Percentiles rank a stretch among this genome's conserved stretches.
phyloP scores from a whole-genome alignment of 1,139 yeast species.

The Geotrichum cucujoidarum region DNA sequence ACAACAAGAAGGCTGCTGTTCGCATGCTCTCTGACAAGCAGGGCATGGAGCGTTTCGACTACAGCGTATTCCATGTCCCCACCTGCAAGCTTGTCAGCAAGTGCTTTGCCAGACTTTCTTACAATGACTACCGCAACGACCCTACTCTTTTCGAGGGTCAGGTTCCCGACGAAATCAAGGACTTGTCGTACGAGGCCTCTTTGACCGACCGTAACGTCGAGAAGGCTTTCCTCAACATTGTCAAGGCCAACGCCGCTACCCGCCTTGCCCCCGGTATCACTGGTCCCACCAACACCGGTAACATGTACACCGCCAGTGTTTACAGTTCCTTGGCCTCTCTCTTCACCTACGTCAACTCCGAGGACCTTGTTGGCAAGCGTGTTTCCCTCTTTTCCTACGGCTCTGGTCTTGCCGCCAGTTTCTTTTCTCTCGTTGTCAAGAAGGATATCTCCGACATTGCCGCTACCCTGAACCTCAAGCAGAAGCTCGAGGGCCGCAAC shows the following conservation, averaged over 20 bases:
- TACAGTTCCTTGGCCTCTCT: conserved; percentile 85
- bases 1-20: conserved; percentile 73
- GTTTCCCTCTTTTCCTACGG: conserved; percentile 95
- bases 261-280: conserved; percentile 76
- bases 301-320: conserved; percentile 95
- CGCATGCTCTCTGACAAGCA: conserved; percentile 38
- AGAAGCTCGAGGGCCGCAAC: conserved; percentile 63
- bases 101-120: conserved; percentile 86
- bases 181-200: conserved; percentile 68
- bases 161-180: conserved; percentile 61
- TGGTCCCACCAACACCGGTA: conserved; percentile 96
- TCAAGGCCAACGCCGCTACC: conserved; percentile 64
- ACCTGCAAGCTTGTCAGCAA: conserved; percentile 93
- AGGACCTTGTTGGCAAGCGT: conserved; percentile 72
- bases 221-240: conserved; percentile 73
- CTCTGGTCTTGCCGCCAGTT: conserved; percentile 91
- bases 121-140: conserved; percentile 76
- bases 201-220: conserved; percentile 77
- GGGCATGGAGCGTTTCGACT: conserved; percentile 66
- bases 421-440: conserved; percentile 71
- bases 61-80: conserved; percentile 97
- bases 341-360: conserved; percentile 69
- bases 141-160: conserved; percentile 43
- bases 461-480: conserved; percentile 60
- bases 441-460: conserved; percentile 76